Evolutionary conservation across 139 green algal genomes (phyloP).

Genomic region (Astrephomene gubernaculifera): DNA sequence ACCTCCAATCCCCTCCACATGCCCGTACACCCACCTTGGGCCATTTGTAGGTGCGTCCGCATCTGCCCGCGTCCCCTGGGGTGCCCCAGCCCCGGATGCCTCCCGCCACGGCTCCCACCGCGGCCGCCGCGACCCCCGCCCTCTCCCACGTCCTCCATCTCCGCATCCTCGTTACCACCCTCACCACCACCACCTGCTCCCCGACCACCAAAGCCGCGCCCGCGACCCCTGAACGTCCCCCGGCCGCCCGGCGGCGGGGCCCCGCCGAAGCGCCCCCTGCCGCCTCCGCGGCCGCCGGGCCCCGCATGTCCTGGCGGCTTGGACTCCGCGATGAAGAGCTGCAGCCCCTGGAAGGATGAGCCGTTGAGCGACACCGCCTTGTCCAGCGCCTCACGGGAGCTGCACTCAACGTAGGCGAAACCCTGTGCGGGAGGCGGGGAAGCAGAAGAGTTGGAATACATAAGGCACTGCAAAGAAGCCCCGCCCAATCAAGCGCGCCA

Average conservation of each 20-base stretch:
- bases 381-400: constrained; percentile 58
- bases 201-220: neutral
- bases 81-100: neutral
- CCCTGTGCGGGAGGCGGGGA: constrained; percentile 55
- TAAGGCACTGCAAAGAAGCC: too few species aligned
- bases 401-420: constrained; percentile 90
- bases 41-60: constrained; percentile 17
- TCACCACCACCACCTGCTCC: neutral
- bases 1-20: too few species aligned
- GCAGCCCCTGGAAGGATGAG: constrained; percentile 60
- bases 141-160: neutral
- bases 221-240: neutral
- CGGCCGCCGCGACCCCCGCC: neutral
- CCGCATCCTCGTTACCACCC: neutral
- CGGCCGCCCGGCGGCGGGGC: neutral
- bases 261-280: constrained; percentile 18
- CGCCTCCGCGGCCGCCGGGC: neutral
- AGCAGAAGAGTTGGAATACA: too few species aligned
- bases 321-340: constrained; percentile 76
- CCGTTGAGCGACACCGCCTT: constrained; percentile 61
- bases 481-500: too few species aligned
- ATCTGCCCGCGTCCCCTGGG: neutral
- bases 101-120: neutral
- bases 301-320: constrained; percentile 53
- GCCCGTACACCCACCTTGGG: constrained; percentile 15